These are phyloP conservation scores for Penicillium pulvis DNA, from an alignment of 495 filamentous ascomycete genomes.

Conservation along the genomic window DNA sequence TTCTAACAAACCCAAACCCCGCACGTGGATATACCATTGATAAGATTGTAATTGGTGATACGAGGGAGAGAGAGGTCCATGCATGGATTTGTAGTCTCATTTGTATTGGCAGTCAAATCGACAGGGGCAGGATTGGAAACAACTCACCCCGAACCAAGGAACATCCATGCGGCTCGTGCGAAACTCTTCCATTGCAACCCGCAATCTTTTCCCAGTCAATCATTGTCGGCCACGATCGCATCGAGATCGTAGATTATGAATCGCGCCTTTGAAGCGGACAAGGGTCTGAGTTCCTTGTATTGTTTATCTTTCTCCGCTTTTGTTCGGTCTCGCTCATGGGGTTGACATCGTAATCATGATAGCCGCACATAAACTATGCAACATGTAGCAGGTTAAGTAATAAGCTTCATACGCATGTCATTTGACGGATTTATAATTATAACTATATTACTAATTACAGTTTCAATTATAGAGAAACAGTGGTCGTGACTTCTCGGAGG, in stretches of 20 bases:
- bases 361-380: background rate
- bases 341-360: background rate
- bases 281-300: too few species aligned
- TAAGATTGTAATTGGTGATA: conserved; percentile 6
- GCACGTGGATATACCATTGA: conserved; percentile 9
- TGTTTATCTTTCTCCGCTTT: background rate
- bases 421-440: background rate
- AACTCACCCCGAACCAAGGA: conserved; percentile 7
- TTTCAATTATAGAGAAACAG: background rate
- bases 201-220: conserved; percentile 3
- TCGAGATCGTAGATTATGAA: background rate
- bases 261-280: background rate
- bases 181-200: conserved; percentile 1
- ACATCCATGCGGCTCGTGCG: conserved; percentile 15
- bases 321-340: background rate
- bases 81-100: background rate
- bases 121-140: conserved; percentile 5
- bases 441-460: too few species aligned
- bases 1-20: conserved; percentile 2
- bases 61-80: background rate
- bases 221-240: conserved; percentile 7
- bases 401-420: conserved; percentile 23
- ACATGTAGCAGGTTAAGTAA: background rate
- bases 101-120: background rate
- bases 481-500: background rate